These are phyloP conservation scores for Exophiala sp. DNA, from an alignment of 2,329 filamentous ascomycete genomes.

Conservation along the genomic window DNA sequence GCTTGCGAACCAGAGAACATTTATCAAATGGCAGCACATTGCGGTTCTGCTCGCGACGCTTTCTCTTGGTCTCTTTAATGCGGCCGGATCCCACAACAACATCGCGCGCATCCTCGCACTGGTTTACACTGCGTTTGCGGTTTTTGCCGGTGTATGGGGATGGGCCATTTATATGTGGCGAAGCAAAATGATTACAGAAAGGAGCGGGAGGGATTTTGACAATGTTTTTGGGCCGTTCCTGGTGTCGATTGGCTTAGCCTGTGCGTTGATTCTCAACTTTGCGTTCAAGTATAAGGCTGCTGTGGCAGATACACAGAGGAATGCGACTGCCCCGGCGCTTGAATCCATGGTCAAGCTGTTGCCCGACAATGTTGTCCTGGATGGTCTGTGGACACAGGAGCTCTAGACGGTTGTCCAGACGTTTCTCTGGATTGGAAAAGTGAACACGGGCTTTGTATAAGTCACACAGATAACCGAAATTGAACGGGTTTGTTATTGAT, in stretches of 20 bases:
- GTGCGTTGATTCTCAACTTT: conserved; percentile 81
- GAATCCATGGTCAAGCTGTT: conserved; percentile 2
- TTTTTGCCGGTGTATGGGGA: conserved; percentile 82
- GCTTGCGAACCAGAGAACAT: conserved; percentile 96
- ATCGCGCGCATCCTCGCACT: conserved; percentile 73
- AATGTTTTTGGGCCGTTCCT: conserved; percentile 78
- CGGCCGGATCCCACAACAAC: conserved; percentile 67
- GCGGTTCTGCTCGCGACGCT: conserved; percentile 78
- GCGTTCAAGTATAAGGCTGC: conserved; percentile 56
- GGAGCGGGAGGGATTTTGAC: conserved; percentile 91
- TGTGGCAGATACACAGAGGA: background rate
- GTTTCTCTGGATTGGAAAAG: too few relatives aligned
- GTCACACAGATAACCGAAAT: too few relatives aligned
- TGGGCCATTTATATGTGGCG: conserved; percentile 74
- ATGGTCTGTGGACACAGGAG: conserved; percentile 3
- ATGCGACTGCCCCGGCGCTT: conserved; percentile 3
- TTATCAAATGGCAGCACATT: conserved; percentile 98
- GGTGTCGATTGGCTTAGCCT: conserved; percentile 70
- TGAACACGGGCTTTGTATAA: too few relatives aligned
- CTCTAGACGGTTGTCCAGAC: background rate
- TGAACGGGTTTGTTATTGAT: too few relatives aligned
- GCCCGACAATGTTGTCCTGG: background rate
- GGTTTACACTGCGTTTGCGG: conserved; percentile 72
- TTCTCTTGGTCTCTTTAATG: conserved; percentile 80
- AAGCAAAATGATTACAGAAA: conserved; percentile 69